phyloP scores from a whole-genome alignment of 2,329 filamentous ascomycete genomes.

The Diaporthe citrichinensis region DNA sequence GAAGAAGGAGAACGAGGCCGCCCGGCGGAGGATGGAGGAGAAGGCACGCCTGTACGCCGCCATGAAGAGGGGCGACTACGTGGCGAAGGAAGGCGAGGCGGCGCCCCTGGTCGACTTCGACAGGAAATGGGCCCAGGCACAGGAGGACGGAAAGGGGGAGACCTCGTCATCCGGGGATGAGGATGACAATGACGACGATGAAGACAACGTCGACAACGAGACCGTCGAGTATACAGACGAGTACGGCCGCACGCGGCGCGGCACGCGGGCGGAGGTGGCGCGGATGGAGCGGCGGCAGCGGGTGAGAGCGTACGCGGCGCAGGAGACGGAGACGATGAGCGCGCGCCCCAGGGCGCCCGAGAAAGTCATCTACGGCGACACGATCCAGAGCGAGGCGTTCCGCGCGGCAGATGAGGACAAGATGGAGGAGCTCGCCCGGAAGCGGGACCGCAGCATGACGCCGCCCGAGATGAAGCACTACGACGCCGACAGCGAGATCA shows the following conservation, averaged over 20 bases:
- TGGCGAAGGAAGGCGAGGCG: conserved; percentile 74
- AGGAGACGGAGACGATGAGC: conserved; percentile 77
- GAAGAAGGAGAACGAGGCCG: conserved; percentile 77
- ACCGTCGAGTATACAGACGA: conserved; percentile 92
- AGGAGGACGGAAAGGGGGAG: conserved; percentile 58
- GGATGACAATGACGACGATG: conserved; percentile 66
- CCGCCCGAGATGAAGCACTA: conserved; percentile 88
- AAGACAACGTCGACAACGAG: conserved; percentile 65
- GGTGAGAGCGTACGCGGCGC: conserved; percentile 66
- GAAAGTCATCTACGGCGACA: conserved; percentile 86
- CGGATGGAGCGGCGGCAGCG: conserved; percentile 70
- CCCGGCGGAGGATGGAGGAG: conserved; percentile 87
- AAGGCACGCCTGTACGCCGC: conserved; percentile 91
- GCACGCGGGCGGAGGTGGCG: conserved; percentile 78
- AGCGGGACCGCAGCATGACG: conserved; percentile 83
- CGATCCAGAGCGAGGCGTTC: conserved; percentile 88
- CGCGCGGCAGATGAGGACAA: conserved; percentile 78
- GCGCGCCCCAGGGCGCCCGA: conserved; percentile 76
- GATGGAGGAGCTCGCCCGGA: conserved; percentile 84
- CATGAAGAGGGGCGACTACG: conserved; percentile 90
- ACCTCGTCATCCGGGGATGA: conserved; percentile 55
- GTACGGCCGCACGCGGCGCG: conserved; percentile 85
- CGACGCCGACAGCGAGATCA: conserved; percentile 85
- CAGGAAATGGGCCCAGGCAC: conserved; percentile 88
- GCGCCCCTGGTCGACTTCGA: conserved; percentile 92